Percentiles rank a stretch among this genome's conserved stretches.
Evolutionary conservation across 345 rosid genomes (phyloP).

Genomic region (Physaria fendleri): DNA sequence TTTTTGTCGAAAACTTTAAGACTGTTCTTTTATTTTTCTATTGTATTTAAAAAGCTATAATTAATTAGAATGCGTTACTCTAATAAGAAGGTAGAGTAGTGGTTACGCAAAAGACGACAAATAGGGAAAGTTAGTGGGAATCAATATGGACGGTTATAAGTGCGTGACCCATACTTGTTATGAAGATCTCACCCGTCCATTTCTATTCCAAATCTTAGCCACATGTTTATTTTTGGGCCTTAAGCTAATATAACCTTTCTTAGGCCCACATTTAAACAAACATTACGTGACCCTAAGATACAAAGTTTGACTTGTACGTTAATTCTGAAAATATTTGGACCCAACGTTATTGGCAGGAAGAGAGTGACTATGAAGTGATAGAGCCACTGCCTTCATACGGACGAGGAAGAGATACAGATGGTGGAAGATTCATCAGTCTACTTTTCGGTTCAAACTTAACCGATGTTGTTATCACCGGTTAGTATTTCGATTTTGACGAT

Average conservation of each 20-base stretch:
- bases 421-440: conserved; percentile 61
- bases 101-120: conserved; percentile 13
- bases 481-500: too few relatives aligned
- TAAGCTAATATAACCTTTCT: neutral
- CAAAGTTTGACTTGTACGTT: neutral
- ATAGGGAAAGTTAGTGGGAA: conserved; percentile 21
- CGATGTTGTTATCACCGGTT: conserved; percentile 85
- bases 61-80: conserved; percentile 10
- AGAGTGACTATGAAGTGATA: conserved; percentile 62
- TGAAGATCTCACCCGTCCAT: conserved; percentile 15
- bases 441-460: conserved; percentile 77
- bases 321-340: neutral
- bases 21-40: neutral
- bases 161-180: conserved; percentile 7
- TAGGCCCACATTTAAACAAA: neutral
- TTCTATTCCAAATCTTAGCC: conserved; percentile 1
- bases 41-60: neutral
- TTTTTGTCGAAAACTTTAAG: too few relatives aligned
- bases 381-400: conserved; percentile 89
- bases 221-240: conserved; percentile 1
- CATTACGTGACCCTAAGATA: too few relatives aligned
- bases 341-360: conserved; percentile 52
- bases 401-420: conserved; percentile 56
- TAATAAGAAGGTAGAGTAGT: conserved; percentile 3
- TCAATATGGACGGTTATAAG: neutral